phyloP scores from a whole-genome alignment of 768 basidiomycete species.

The Agaricus sinodeliciosus region DNA sequence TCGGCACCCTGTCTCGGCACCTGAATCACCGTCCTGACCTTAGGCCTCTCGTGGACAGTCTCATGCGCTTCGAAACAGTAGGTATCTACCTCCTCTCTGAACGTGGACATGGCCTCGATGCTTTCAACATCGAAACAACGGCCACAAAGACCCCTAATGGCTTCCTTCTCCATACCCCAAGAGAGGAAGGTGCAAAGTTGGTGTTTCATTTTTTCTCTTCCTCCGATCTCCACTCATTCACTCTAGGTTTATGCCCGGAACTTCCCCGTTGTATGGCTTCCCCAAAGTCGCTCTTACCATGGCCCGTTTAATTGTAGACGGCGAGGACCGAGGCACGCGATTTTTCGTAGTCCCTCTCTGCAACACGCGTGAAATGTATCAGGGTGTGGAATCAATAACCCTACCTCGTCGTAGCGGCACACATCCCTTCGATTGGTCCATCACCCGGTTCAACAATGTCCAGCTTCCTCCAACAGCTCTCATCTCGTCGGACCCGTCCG shows the following conservation, averaged over 20 bases:
- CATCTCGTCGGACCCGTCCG: conserved; percentile 36
- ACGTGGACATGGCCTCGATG: conserved; percentile 54
- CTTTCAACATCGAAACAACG: conserved; percentile 56
- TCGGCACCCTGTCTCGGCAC: conserved; percentile 50
- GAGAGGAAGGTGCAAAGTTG: conserved; percentile 54
- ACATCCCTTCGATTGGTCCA: conserved; percentile 47
- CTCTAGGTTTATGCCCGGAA: conserved; percentile 52
- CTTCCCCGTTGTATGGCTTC: conserved; percentile 46
- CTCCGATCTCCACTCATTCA: conserved; percentile 6
- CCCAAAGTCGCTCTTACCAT: conserved; percentile 51
- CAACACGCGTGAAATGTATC: conserved; percentile 45
- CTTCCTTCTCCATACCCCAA: conserved; percentile 48
- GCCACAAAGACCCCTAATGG: conserved; percentile 44
- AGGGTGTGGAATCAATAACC: conserved; percentile 42
- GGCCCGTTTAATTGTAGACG: conserved; percentile 46
- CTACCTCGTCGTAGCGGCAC: conserved; percentile 48
- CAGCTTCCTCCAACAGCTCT: conserved; percentile 43
- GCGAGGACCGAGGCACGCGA: conserved; percentile 42
- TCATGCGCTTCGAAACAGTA: conserved; percentile 47
- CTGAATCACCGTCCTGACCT: conserved; percentile 43
- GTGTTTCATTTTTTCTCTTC: conserved; percentile 12
- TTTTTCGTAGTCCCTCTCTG: conserved; percentile 53
- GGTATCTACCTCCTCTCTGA: conserved; percentile 50
- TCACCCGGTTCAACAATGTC: conserved; percentile 51
- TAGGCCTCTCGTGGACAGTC: conserved; percentile 36